Evolutionary conservation across 2,329 filamentous ascomycete species (phyloP).

Genomic region (Cladosporium cucumerinum): DNA sequence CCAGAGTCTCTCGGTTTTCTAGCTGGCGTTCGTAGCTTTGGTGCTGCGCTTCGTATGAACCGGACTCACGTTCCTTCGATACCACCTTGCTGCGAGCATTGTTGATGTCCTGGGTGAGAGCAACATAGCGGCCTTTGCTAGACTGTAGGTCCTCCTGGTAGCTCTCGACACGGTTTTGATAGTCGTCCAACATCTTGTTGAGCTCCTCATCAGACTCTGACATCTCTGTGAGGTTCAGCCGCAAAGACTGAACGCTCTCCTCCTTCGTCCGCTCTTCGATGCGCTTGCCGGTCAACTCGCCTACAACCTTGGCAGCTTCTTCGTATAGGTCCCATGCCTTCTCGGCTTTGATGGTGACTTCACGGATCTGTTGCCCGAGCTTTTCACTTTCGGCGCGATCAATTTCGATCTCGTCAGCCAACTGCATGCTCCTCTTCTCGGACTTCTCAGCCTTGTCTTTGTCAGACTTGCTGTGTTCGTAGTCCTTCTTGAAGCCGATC

Average conservation of each 20-base stretch:
- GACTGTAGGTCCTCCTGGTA: slow-evolving; percentile 61
- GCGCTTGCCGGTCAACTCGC: slow-evolving; percentile 70
- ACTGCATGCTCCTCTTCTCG: slow-evolving; percentile 42
- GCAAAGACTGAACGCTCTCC: slow-evolving; percentile 67
- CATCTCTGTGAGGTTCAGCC: slow-evolving; percentile 70
- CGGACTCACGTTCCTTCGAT: slow-evolving; percentile 59
- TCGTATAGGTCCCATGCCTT: slow-evolving; percentile 71
- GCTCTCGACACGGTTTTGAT: slow-evolving; percentile 65
- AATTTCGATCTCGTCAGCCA: slow-evolving; percentile 64
- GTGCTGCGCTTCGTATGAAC: slow-evolving; percentile 80
- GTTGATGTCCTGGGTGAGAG: slow-evolving; percentile 56
- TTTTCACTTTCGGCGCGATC: slow-evolving; percentile 58
- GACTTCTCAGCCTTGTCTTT: slow-evolving; percentile 77
- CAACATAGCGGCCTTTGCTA: slow-evolving; percentile 62
- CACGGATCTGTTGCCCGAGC: slow-evolving; percentile 59
- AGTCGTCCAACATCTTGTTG: slow-evolving; percentile 68
- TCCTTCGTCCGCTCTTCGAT: slow-evolving; percentile 70
- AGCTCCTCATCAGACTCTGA: slow-evolving; percentile 75
- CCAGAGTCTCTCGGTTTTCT: slow-evolving; percentile 65
- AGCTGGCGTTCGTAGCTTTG: slow-evolving; percentile 81
- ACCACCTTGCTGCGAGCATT: slow-evolving; percentile 42
- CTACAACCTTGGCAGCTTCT: slow-evolving; percentile 70
- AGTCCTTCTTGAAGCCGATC: slow-evolving; percentile 66
- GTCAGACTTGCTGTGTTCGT: slow-evolving; percentile 73
- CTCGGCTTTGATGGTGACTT: slow-evolving; percentile 49